Evolutionary conservation across 495 filamentous ascomycete species (phyloP), one percentile per base, ranked within the genome.

Genomic region (Penicillium longicatenatum): DNA sequence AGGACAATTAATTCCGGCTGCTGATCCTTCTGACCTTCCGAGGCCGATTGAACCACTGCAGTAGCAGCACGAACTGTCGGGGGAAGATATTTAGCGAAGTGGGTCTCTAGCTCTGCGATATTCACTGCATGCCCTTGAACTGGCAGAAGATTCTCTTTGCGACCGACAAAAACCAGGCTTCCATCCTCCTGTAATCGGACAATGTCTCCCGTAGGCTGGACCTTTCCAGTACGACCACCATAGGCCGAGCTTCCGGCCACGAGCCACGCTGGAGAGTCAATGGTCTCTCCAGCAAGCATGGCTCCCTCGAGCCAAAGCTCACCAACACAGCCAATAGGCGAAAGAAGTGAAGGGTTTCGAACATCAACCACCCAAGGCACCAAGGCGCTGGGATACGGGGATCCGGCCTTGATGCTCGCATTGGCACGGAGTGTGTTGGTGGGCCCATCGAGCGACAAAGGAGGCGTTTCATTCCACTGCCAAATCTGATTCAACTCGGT

Each of bases 401-500:
- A 62, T 19, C 68, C 73, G 8, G 61, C 64, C 42, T 68, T 71
- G 12, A 63, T 61, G 42, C 21, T 65, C 12, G 58, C 37, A 54
- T 65, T 52, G 12, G 69, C 71, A 30, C 68, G 69, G 21, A 74
- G 63, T 14, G 47, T 67, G 8, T 60, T 58, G 0, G 67, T 67
- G 12, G 57, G 42, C 26, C 58, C 21, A 50, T 75, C 64, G 3
- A 70, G 49, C 1, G 64, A 58, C 22, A 70, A 54, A 8, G 73
- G 75, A 19, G 70, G 54, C 16, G 43, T 61, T 22, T 65, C 43
- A 46, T 80, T 80, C 67, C 70, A 76, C 31, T 66, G 20, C 72
- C 72, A 76, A 16, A 80, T 78, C 20, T 70, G 58, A 39, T 66
- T 59, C 54, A 73, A 49, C 49, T 80, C 76, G 1, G 52, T 57